Base-by-base conservation (phyloP, 768 basidiomycete genomes). In the Saitozyma sp. region DNA sequence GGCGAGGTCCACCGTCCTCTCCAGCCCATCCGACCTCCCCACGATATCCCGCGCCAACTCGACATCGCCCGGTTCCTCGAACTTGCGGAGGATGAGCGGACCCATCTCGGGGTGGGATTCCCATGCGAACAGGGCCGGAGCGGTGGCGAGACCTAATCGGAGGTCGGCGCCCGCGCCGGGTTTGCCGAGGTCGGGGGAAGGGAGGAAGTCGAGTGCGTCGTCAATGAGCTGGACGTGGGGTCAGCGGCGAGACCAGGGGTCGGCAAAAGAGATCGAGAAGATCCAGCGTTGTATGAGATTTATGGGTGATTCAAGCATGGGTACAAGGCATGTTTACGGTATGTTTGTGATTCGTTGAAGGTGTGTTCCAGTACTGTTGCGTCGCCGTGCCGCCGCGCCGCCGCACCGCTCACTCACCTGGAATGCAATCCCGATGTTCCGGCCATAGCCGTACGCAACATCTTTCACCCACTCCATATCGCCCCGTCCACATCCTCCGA, bases 401-500 rank as follows among this genome's bases (percentile, higher is more conserved):
- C 40, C 5, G 29, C 29, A 29, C 29, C 29, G 29, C 29, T 29
- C 16, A 78, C 83, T 58, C 65, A 92, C 92, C 85, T 96, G 94
- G 82, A 97, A 96, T n/a, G 93, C 91, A 64, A 94, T 89, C 3
- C 93, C 92, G 16, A 95, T 73, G 80, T 94, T 92, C 58, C 91
- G 84, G 0, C 92, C 92, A 79, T 91, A 96, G 7, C 87, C 88
- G 81, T 95, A 96, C 13, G 93, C 92, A 6, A 87, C 84, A 78
- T 95, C 92, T 78, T 91, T 92, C 83, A 90, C 88, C 9, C 87
- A 73, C 69, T 92, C 90, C n/a, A 86, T 87, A 71, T 88, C 86
- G 0, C 80, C 82, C 83, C 87, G 16, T 0, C 81, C 82, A 83
- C 88, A 40, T 8, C 93, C 93, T 6, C 93, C 93, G 1, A 97